Evolutionary conservation across 441 rosid genomes (phyloP).

Genomic region (Erysimum pusillum): DNA sequence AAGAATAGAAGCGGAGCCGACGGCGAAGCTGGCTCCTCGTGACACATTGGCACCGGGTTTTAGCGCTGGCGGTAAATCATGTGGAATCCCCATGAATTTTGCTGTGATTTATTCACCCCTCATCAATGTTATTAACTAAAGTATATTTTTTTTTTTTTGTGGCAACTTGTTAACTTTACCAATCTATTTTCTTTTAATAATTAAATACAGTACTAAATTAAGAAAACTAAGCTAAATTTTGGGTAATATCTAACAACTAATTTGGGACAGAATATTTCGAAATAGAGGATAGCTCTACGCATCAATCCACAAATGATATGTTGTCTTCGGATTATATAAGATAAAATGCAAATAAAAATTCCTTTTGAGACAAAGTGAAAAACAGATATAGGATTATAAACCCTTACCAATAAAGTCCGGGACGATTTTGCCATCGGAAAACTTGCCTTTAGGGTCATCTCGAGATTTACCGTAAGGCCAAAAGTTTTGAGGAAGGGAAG

Average conservation of each 20-base stretch:
- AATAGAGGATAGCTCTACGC: too few species aligned
- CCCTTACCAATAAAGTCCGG: slow-evolving; percentile 42
- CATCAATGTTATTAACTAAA: neutral
- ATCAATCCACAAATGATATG: too few species aligned
- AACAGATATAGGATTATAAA: too few species aligned
- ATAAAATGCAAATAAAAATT: too few species aligned
- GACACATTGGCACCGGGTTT: slow-evolving; percentile 26
- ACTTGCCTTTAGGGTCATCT: slow-evolving; percentile 43
- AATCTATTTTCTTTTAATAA: neutral
- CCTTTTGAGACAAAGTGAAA: too few species aligned
- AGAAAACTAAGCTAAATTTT: too few species aligned
- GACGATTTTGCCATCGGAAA: slow-evolving; percentile 36
- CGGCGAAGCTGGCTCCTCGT: slow-evolving; percentile 46
- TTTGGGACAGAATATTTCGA: neutral
- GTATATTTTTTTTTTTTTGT: too few species aligned
- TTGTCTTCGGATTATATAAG: too few species aligned
- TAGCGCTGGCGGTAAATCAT: slow-evolving; percentile 33
- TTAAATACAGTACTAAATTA: too few species aligned
- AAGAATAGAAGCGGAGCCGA: slow-evolving; percentile 32
- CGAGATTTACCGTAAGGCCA: slow-evolving; percentile 48
- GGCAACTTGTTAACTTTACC: neutral
- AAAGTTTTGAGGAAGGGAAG: slow-evolving; percentile 1
- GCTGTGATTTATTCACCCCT: slow-evolving; percentile 17
- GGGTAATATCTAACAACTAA: neutral
- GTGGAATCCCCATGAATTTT: slow-evolving; percentile 37